Conservation (phyloP, 2,329 filamentous ascomycete species). For the Biscogniauxia mediterranea region DNA sequence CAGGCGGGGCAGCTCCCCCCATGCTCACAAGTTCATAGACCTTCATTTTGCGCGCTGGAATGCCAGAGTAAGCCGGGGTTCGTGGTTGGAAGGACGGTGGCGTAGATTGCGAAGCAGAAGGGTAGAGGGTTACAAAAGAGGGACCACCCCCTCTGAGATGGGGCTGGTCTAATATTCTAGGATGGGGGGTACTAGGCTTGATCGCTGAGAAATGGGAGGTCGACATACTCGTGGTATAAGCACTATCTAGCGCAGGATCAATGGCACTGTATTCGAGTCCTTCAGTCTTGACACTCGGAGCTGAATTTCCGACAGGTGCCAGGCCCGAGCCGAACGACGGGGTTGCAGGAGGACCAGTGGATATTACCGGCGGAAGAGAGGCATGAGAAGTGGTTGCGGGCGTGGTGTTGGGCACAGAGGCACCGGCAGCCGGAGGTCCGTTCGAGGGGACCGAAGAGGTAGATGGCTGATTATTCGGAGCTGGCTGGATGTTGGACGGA, state of each 20-base stretch:
- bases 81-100: slow-evolving; percentile 30
- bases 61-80: slow-evolving; percentile 42
- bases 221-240: slow-evolving; percentile 37
- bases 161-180: slow-evolving; percentile 37
- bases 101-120: slow-evolving; percentile 27
- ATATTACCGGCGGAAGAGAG: slow-evolving; percentile 27
- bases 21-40: slow-evolving; percentile 69
- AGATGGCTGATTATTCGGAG: slow-evolving; percentile 48
- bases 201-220: slow-evolving; percentile 31
- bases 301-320: slow-evolving; percentile 33
- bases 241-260: slow-evolving; percentile 63
- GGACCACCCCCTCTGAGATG: slow-evolving; percentile 52
- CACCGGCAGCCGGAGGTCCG: slow-evolving; percentile 23
- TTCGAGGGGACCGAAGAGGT: slow-evolving; percentile 28
- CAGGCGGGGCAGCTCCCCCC: slow-evolving; percentile 59
- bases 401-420: slow-evolving; percentile 16
- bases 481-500: slow-evolving; percentile 70
- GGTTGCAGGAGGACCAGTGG: slow-evolving; percentile 26
- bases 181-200: slow-evolving; percentile 26
- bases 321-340: slow-evolving; percentile 31
- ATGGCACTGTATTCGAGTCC: slow-evolving; percentile 60
- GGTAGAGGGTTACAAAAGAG: slow-evolving; percentile 37
- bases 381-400: slow-evolving; percentile 19
- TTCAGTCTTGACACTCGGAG: slow-evolving; percentile 38
- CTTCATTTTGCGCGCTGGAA: slow-evolving; percentile 62